Evolutionary conservation across 495 filamentous ascomycete species (phyloP), one percentile per base, ranked within the genome.

Genomic region (Xylaria grammica): DNA sequence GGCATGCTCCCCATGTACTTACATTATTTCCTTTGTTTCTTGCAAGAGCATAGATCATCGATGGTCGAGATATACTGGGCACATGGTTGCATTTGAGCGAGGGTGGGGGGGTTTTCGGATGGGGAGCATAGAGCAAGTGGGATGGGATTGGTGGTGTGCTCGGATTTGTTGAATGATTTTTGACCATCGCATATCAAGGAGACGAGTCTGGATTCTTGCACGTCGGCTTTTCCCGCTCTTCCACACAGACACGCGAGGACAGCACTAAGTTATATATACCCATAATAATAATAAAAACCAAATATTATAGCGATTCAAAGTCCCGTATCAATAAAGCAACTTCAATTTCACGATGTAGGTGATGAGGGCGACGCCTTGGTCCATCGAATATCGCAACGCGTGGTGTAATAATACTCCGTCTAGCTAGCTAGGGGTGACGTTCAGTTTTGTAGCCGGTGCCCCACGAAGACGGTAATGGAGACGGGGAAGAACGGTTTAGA

Each of bases 81-180:
- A 53, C 44, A 42, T 32, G 49, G 48, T 53, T 53, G 60, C 60
- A 62, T 62, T 62, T 45, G 49, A 54, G 48, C 45, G 60, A 62
- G 60, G 49, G 49, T 26, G 44, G 60, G 60, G 50, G 60, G 48
- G 46, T 62, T 53, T 17, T 22, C 30, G 51, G 51, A 38, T n/a
- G 19, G 49, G 51, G 11, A 45, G 38, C 54, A 58, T 58, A 58
- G 54, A 58, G 36, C 38, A 36, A 26, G 5, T 17, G 40, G 54
- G 40, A 45, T 58, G 9, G 38, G 26, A 15, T 58, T 26, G 24
- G 53, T 38, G 5, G 26, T 32, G 27, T 56, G 36, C 53, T 40
- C 7, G 15, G 53, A n/a, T 19, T 26, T 42, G 30, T 40, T 15
- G 15, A 42, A 56, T 42, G 19, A 17, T 17, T 42, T 36, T 52